Evolutionary conservation across 495 filamentous ascomycete genomes (phyloP).

Genomic region (Hypoxylon perforatum): DNA sequence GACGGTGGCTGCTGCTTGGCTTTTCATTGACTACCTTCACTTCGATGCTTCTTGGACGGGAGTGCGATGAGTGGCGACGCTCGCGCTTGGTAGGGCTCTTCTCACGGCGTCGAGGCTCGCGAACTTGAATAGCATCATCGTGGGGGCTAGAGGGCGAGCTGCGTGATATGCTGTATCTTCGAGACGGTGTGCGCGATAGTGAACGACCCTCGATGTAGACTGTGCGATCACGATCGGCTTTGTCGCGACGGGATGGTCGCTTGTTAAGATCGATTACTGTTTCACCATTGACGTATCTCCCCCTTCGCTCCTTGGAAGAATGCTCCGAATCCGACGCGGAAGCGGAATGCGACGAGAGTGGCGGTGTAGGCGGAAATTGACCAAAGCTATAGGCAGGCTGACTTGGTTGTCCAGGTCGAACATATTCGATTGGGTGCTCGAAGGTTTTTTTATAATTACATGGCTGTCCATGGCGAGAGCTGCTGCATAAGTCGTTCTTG

Average conservation of each 20-base stretch:
- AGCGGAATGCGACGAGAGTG: slow-evolving; percentile 55
- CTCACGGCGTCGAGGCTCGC: slow-evolving; percentile 33
- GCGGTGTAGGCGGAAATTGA: slow-evolving; percentile 48
- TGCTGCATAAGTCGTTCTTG: slow-evolving; percentile 33
- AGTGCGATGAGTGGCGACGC: slow-evolving; percentile 32
- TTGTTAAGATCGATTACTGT: slow-evolving; percentile 42
- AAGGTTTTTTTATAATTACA: slow-evolving; percentile 37
- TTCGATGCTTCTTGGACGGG: slow-evolving; percentile 22
- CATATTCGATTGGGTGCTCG: slow-evolving; percentile 28
- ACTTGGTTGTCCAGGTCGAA: slow-evolving; percentile 34
- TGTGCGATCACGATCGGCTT: slow-evolving; percentile 40
- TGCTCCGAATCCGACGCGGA: slow-evolving; percentile 50
- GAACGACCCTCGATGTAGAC: slow-evolving; percentile 40
- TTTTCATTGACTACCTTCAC: slow-evolving; percentile 42
- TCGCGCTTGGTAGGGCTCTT: slow-evolving; percentile 29
- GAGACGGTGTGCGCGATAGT: slow-evolving; percentile 43
- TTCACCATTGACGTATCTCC: slow-evolving; percentile 48
- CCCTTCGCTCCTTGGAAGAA: slow-evolving; percentile 44
- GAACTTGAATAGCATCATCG: slow-evolving; percentile 14
- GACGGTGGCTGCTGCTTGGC: slow-evolving; percentile 33
- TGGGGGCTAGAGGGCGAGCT: slow-evolving; percentile 29
- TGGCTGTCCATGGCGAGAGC: slow-evolving; percentile 31
- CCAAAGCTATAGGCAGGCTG: slow-evolving; percentile 38
- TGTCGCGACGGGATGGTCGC: slow-evolving; percentile 44
- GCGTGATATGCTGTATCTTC: slow-evolving; percentile 26